Evolutionary conservation across 2,329 filamentous ascomycete genomes (phyloP).

Genomic region (Aureobasidium musti): DNA sequence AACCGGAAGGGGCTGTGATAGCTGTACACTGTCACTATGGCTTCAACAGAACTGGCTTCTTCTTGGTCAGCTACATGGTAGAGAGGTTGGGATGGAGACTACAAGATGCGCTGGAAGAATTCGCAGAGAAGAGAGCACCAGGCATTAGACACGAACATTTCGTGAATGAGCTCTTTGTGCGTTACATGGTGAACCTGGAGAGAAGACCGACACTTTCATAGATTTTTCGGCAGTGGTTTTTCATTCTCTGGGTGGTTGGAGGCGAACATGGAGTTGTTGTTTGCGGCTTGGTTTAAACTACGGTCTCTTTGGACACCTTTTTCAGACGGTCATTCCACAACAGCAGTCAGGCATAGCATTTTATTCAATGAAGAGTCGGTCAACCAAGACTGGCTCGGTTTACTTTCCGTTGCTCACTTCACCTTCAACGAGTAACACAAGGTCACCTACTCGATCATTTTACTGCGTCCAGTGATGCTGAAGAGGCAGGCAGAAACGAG

Average conservation of each 20-base stretch:
- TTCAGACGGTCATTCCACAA: no score
- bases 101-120: constrained; percentile 75
- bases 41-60: constrained; percentile 91
- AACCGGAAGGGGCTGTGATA: constrained; percentile 52
- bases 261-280: neutral
- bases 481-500: neutral
- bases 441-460: no score
- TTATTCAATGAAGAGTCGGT: neutral
- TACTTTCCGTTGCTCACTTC: neutral
- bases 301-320: neutral
- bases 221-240: neutral
- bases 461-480: neutral
- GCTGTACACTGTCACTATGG: constrained; percentile 96
- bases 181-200: constrained; percentile 63
- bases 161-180: constrained; percentile 76
- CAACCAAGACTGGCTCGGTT: neutral
- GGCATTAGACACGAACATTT: constrained; percentile 92
- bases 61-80: constrained; percentile 87
- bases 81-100: constrained; percentile 72
- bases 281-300: neutral
- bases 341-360: neutral
- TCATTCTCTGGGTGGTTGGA: neutral
- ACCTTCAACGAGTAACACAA: no score
- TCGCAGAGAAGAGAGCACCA: constrained; percentile 70
- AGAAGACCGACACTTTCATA: constrained; percentile 32